phyloP scores from a whole-genome alignment of 768 basidiomycete species.

The Cystofilobasidium bisporidii region DNA sequence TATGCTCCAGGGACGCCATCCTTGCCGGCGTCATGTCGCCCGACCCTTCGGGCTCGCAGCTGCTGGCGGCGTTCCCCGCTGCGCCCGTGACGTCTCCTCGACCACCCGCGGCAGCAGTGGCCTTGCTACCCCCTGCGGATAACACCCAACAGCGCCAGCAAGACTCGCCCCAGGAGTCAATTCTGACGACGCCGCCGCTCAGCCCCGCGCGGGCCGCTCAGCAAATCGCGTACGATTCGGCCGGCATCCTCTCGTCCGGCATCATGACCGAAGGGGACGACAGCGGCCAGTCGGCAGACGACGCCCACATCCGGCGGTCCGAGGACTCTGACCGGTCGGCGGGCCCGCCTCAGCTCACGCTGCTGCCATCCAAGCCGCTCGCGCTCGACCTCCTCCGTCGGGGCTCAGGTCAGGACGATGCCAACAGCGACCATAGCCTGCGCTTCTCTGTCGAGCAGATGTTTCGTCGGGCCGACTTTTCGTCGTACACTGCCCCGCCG shows the following conservation, averaged over 20 bases:
- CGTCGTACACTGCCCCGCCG: not conserved
- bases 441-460: slow-evolving; percentile 3
- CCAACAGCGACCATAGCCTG: not conserved
- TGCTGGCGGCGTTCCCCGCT: not conserved
- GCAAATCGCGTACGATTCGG: not conserved
- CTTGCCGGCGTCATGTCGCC: slow-evolving; percentile 10
- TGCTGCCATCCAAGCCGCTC: not conserved
- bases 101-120: not conserved
- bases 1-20: slow-evolving; percentile 23
- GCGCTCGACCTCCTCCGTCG: not conserved
- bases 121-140: not conserved
- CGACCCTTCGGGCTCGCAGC: not conserved
- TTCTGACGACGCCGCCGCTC: slow-evolving; percentile 19
- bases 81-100: not conserved
- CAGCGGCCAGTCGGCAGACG: not conserved
- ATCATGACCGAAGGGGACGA: not conserved
- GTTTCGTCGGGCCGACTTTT: not conserved
- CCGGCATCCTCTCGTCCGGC: not conserved
- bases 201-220: not conserved
- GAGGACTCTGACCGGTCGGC: not conserved
- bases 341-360: slow-evolving; percentile 3
- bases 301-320: not conserved
- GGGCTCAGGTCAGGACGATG: not conserved
- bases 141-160: not conserved
- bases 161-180: slow-evolving; percentile 16